These are phyloP conservation scores for Xylaria sp. DNA, from an alignment of 2,329 filamentous ascomycete genomes.

Conservation along the genomic window DNA sequence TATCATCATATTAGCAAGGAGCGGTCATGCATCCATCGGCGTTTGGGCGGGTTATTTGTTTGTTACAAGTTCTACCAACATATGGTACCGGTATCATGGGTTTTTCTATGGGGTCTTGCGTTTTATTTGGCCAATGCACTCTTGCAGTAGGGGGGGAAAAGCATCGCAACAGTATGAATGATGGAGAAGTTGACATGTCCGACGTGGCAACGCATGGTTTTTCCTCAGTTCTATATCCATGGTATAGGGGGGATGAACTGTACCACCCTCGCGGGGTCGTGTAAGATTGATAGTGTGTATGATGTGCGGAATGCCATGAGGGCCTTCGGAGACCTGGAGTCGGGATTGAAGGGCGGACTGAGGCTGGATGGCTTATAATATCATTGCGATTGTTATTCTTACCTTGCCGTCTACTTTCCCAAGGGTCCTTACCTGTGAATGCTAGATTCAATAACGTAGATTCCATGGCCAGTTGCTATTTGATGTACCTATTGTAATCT, in stretches of 20 bases:
- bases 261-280: background rate
- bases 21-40: conserved; percentile 22
- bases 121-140: background rate
- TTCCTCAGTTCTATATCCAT: background rate
- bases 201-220: background rate
- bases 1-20: background rate
- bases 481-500: background rate
- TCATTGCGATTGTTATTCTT: background rate
- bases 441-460: too few relatives aligned
- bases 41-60: conserved; percentile 19
- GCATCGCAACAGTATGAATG: too few relatives aligned
- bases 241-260: background rate
- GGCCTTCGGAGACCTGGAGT: background rate
- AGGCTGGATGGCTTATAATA: too few relatives aligned
- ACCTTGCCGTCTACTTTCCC: background rate
- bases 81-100: conserved; percentile 8
- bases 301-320: background rate
- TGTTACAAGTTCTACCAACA: conserved; percentile 15
- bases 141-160: background rate
- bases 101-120: background rate
- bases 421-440: background rate
- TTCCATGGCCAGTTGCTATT: too few relatives aligned
- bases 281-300: conserved; percentile 25
- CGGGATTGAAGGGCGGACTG: background rate
- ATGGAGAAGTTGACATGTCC: background rate